These are phyloP conservation scores for Trichoderma erinaceum DNA, from an alignment of 495 filamentous ascomycete species.

Conservation along the genomic window DNA sequence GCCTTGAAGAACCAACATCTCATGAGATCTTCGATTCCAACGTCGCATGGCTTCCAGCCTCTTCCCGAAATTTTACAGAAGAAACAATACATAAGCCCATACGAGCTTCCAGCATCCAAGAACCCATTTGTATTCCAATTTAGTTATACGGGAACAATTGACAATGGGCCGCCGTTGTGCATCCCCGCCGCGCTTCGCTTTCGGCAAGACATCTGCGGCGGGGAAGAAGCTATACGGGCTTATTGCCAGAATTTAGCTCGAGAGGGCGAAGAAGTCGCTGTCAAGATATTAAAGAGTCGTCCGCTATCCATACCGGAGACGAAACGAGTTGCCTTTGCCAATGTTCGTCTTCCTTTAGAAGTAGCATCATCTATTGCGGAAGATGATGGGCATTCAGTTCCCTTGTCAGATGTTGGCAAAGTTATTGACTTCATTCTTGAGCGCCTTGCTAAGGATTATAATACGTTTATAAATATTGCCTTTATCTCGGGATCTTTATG, in stretches of 20 bases:
- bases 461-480: background rate
- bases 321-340: slow-evolving; percentile 8
- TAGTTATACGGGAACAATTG: slow-evolving; percentile 43
- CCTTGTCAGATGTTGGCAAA: background rate
- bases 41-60: slow-evolving; percentile 47
- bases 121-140: slow-evolving; percentile 16
- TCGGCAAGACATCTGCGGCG: slow-evolving; percentile 61
- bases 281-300: slow-evolving; percentile 37
- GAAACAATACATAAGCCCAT: slow-evolving; percentile 4
- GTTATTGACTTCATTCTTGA: background rate
- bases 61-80: slow-evolving; percentile 7
- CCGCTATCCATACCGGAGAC: background rate
- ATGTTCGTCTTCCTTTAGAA: background rate
- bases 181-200: slow-evolving; percentile 61
- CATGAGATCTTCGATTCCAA: slow-evolving; percentile 65
- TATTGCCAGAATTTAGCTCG: slow-evolving; percentile 54
- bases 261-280: slow-evolving; percentile 51
- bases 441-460: background rate
- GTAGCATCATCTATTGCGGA: background rate
- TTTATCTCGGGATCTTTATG: background rate
- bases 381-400: background rate
- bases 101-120: background rate
- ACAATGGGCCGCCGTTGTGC: slow-evolving; percentile 60
- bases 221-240: slow-evolving; percentile 58
- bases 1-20: slow-evolving; percentile 62